Percentiles rank a stretch among this genome's conserved stretches.
Evolutionary conservation across 768 basidiomycete species (phyloP).

Genomic region (Tricholomella constricta): DNA sequence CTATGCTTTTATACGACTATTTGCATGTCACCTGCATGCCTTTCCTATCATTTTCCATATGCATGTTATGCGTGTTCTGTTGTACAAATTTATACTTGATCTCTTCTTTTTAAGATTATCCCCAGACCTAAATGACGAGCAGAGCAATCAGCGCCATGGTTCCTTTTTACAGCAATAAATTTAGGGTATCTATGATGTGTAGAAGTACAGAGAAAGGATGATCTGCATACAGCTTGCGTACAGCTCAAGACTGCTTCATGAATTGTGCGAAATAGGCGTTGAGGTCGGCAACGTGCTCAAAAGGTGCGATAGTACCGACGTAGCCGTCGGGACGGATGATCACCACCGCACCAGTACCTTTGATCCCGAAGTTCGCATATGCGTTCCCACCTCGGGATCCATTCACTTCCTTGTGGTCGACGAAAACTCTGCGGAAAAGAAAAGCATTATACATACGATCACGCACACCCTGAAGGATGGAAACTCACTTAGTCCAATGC

Average conservation of each 20-base stretch:
- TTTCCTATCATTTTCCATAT: neutral
- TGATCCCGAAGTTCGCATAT: slow-evolving; percentile 58
- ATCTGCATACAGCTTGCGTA: neutral
- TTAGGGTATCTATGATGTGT: too few species aligned
- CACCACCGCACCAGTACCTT: slow-evolving; percentile 47
- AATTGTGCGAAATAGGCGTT: slow-evolving; percentile 53
- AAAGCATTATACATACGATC: neutral
- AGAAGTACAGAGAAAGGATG: too few species aligned
- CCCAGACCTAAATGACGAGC: too few species aligned
- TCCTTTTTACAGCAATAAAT: too few species aligned
- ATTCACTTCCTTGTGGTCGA: slow-evolving; percentile 55
- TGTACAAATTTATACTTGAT: neutral
- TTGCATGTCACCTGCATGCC: neutral
- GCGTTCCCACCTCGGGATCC: slow-evolving; percentile 52
- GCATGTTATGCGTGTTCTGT: neutral
- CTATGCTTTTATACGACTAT: neutral
- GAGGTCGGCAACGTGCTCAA: slow-evolving; percentile 42
- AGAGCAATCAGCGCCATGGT: too few species aligned
- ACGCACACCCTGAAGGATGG: neutral
- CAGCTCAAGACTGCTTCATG: slow-evolving; percentile 20
- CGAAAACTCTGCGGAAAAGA: slow-evolving; percentile 48
- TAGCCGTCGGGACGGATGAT: slow-evolving; percentile 70
- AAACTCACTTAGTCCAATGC: slow-evolving; percentile 62
- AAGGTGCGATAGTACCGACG: slow-evolving; percentile 55
- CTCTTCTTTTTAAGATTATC: neutral